phyloP scores from a whole-genome alignment of 495 filamentous ascomycete genomes.

The Talaromyces nanjingensis region DNA sequence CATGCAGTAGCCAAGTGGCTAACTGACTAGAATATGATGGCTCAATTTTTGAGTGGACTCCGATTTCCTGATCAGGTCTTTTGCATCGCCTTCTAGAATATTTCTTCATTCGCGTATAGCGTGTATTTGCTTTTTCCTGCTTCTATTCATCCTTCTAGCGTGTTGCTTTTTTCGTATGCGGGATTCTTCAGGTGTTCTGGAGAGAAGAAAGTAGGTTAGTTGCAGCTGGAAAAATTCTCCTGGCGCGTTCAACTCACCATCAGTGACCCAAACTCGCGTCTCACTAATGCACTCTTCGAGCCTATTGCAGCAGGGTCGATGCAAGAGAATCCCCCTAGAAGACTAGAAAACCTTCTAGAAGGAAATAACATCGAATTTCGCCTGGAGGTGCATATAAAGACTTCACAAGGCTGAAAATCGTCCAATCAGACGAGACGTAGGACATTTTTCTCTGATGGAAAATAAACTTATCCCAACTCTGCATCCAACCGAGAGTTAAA shows the following conservation, averaged over 20 bases:
- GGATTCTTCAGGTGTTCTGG: neutral
- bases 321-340: neutral
- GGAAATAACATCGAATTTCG: neutral
- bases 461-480: neutral
- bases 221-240: neutral
- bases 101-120: neutral
- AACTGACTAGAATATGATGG: neutral
- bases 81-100: conserved; percentile 5
- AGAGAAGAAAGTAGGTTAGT: neutral
- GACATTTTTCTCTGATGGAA: neutral
- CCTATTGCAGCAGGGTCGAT: neutral
- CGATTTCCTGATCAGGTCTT: neutral
- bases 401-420: neutral
- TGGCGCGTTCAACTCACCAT: neutral
- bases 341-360: neutral
- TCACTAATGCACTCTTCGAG: neutral
- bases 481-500: neutral
- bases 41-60: neutral
- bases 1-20: neutral
- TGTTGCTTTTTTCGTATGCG: neutral
- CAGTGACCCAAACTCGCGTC: neutral
- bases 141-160: neutral
- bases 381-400: neutral
- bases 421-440: neutral
- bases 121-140: neutral